Evolutionary conservation across 2,329 filamentous ascomycete species (phyloP), one percentile per base, ranked within the genome.

Genomic region (Diaporthe vexans): DNA sequence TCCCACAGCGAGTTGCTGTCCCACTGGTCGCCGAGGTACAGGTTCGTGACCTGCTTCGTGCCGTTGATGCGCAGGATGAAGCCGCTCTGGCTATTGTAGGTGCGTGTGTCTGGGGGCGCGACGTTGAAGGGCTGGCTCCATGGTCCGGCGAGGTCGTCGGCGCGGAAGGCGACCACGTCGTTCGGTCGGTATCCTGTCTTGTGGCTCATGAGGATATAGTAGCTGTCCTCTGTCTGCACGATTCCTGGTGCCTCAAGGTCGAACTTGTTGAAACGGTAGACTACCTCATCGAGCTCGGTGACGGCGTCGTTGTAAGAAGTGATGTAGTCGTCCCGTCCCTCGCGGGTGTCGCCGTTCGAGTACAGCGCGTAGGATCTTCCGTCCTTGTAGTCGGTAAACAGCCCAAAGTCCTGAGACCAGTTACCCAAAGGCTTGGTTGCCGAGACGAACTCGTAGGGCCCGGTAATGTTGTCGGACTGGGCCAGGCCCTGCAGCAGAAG

Each of bases 181-280:
- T 90, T 90, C 0, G 89, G 88, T 11, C 88, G 82, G 68, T 91
- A 91, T 1, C 89, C 88, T 0, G 88, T 91, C 81, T 90, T 91
- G 75, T 90, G 88, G 76, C 86, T 89, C 88, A 90, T 90, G 17
- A 91, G 78, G 0, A 88, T 88, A 75, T 88, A 90, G 78, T 91
- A 91, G 76, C 86, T 88, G 70, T 83, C 82, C 43, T 90, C 88
- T 0, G 88, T 90, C 79, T 90, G 88, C 13, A 90, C 82, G 67
- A 90, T 90, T 0, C 86, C 87, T 0, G 88, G 89, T 0, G 88
- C 89, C 77, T 91, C 89, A 0, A 90, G 83, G 77, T 90, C 89
- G 77, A 83, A 90, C 77, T 91, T 90, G 77, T 88, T 94, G 87
- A 88, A 90, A 10, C 88, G 85, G 77, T 89, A 82, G 1, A 89